phyloP scores from a whole-genome alignment of 2,329 filamentous ascomycete species.

The Aspergillus bombycis region DNA sequence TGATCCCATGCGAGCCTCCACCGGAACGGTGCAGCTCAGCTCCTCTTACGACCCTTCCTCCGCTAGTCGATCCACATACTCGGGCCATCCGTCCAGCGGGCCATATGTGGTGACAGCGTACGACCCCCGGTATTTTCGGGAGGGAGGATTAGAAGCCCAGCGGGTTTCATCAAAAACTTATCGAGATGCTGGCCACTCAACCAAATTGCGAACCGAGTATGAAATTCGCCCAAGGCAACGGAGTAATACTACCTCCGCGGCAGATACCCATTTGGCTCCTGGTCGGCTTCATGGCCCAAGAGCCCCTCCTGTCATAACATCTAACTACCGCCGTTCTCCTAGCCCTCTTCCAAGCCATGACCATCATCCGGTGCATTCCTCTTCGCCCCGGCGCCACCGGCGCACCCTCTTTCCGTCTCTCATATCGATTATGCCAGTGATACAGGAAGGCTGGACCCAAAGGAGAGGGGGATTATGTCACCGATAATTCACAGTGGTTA shows the following conservation, averaged over 20 bases:
- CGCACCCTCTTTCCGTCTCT: slow-evolving; percentile 31
- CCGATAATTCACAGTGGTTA: slow-evolving; percentile 29
- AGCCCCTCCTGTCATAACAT: slow-evolving; percentile 31
- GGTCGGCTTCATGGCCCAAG: slow-evolving; percentile 33
- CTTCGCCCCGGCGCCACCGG: slow-evolving; percentile 30
- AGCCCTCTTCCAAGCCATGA: slow-evolving; percentile 39
- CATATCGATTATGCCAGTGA: slow-evolving; percentile 43
- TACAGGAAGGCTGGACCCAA: slow-evolving; percentile 32
- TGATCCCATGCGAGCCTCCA: slow-evolving; percentile 46
- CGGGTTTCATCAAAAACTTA: slow-evolving; percentile 38
- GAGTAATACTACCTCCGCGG: slow-evolving; percentile 37
- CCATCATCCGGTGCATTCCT: slow-evolving; percentile 37
- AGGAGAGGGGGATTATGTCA: slow-evolving; percentile 23
- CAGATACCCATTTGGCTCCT: slow-evolving; percentile 31
- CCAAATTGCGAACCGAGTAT: slow-evolving; percentile 42
- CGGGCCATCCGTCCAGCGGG: slow-evolving; percentile 37
- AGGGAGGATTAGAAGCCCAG: slow-evolving; percentile 37
- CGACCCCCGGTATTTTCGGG: slow-evolving; percentile 28
- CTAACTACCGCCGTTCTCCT: slow-evolving; percentile 33
- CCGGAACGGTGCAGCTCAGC: slow-evolving; percentile 41
- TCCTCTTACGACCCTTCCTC: slow-evolving; percentile 39
- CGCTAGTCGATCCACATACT: slow-evolving; percentile 31
- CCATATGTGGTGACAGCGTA: slow-evolving; percentile 31
- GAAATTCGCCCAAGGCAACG: slow-evolving; percentile 39
- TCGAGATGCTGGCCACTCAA: slow-evolving; percentile 33